A percentile compares a stretch with the other conserved stretches of the same genome.
phyloP scores from a whole-genome alignment of 2,329 filamentous ascomycete species.

The Hypoxylon sp. region DNA sequence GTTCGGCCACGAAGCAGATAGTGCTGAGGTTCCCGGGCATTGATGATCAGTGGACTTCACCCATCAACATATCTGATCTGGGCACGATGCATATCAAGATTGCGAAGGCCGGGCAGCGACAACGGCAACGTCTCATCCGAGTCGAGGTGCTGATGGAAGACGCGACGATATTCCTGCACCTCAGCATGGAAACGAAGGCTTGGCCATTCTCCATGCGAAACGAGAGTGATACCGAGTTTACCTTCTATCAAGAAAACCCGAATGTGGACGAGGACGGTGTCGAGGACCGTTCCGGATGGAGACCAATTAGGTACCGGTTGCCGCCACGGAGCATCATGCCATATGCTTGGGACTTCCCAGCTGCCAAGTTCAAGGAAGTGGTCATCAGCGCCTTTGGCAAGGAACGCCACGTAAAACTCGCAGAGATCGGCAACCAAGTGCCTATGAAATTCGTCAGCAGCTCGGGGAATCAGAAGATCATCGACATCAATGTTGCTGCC shows the following conservation, averaged over 20 bases:
- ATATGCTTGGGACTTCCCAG: constrained; percentile 98
- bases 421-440: constrained; percentile 94
- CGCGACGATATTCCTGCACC: constrained; percentile 90
- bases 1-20: constrained; percentile 83
- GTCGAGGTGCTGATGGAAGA: constrained; percentile 92
- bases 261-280: constrained; percentile 90
- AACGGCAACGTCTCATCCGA: constrained; percentile 86
- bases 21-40: constrained; percentile 92
- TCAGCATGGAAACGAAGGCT: constrained; percentile 89
- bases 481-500: constrained; percentile 95
- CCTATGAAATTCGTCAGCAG: constrained; percentile 86
- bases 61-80: constrained; percentile 95
- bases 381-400: constrained; percentile 80
- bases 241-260: constrained; percentile 94
- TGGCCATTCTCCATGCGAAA: constrained; percentile 99
- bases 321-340: constrained; percentile 98
- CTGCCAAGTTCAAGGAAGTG: constrained; percentile 94
- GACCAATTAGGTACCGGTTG: constrained; percentile 88
- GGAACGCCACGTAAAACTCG: constrained; percentile 90
- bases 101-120: constrained; percentile 86
- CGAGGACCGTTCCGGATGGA: constrained; percentile 87
- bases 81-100: constrained; percentile 94
- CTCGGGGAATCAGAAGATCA: constrained; percentile 79
- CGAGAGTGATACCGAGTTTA: constrained; percentile 95
- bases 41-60: constrained; percentile 97